Base-by-base conservation (phyloP, 192 early-diverging fungal species). In the Diversispora epigaea region DNA sequence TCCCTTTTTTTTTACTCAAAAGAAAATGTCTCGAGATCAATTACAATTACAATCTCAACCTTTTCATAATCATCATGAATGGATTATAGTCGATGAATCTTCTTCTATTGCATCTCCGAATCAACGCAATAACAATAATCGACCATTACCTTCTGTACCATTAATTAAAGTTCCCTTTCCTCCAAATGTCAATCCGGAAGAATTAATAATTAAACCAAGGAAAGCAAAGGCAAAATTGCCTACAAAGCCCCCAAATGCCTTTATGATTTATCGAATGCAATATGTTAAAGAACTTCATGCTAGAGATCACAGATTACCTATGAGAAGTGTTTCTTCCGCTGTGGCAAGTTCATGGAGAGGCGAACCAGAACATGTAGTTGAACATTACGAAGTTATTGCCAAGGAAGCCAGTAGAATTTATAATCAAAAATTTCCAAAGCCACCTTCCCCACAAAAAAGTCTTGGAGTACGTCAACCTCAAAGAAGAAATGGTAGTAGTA, bases 221-320 rank as follows among this genome's bases (percentile, higher is more conserved):
- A 69, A 69, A 39, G 62, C 39, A 64, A 69, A 69, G 2, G 14
- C 47, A 19, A 69, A 69, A 22, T 17, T 54, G 11, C 47, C 68
- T 10, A 69, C 68, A 15, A 69, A 69, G 25, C 68, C 68, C 1
- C 68, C 68, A 2, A 69, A 69, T 54, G 68, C 68, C 0, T 69
- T 69, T 9, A 69, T 69, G 68, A 69, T 69, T 41, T 69, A 69
- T 17, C 14, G 68, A 41, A 69, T 69, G 68, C 46, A 54, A 54
- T 69, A 69, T n/a, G 68, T 69, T 1, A 49, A 69, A 69, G 47
- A 69, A 19, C 47, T 69, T 15, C 68, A 69, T 25, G 46, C 68
- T n/a, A 69, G 19, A 9, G 68, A 54, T 69, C 43, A 69, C 52
- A 10, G 68, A 0, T 54, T 69, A 32, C 68, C 68, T 25, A 69